A percentile compares a stretch with the other conserved stretches of the same genome.
phyloP scores from a whole-genome alignment of 1,284 basidiomycete species.

The Ganoderma sp. region DNA sequence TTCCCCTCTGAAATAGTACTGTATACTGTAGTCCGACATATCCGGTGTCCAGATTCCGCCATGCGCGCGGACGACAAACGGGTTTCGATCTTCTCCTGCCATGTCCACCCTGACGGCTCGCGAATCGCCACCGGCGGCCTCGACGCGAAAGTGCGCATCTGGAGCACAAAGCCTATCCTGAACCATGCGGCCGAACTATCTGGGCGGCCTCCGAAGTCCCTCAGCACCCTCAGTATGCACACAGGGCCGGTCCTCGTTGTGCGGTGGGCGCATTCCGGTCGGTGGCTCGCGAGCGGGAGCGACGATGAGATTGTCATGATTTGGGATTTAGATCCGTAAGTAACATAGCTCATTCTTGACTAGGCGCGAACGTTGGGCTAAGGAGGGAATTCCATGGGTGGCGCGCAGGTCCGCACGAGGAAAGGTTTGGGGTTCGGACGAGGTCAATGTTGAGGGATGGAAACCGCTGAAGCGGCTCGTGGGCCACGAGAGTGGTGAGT shows the following conservation, averaged over 20 bases:
- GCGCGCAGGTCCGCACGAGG: slow-evolving; percentile 72
- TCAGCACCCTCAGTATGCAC: slow-evolving; percentile 93
- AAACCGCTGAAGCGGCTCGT: slow-evolving; percentile 90
- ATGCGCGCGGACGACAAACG: slow-evolving; percentile 57
- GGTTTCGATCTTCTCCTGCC: slow-evolving; percentile 89
- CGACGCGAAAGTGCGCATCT: slow-evolving; percentile 95
- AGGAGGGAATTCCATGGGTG: background rate
- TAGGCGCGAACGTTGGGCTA: background rate
- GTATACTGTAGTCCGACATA: background rate
- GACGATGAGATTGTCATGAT: slow-evolving; percentile 97
- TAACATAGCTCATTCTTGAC: too few species aligned
- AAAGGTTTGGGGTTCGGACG: slow-evolving; percentile 90
- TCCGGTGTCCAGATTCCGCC: slow-evolving; percentile 31
- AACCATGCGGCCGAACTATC: slow-evolving; percentile 74
- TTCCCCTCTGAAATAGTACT: background rate
- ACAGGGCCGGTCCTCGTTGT: slow-evolving; percentile 93
- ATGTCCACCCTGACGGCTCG: slow-evolving; percentile 95
- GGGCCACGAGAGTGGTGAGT: slow-evolving; percentile 89
- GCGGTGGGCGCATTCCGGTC: slow-evolving; percentile 94
- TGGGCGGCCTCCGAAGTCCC: slow-evolving; percentile 80
- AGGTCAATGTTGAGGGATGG: slow-evolving; percentile 97
- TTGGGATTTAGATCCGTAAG: slow-evolving; percentile 96
- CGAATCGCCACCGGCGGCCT: slow-evolving; percentile 95
- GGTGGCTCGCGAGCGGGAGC: slow-evolving; percentile 95
- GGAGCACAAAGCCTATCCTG: slow-evolving; percentile 94